Evolutionary conservation across 768 basidiomycete species (phyloP).

Genomic region (Chalciporus pseudorubinellus): DNA sequence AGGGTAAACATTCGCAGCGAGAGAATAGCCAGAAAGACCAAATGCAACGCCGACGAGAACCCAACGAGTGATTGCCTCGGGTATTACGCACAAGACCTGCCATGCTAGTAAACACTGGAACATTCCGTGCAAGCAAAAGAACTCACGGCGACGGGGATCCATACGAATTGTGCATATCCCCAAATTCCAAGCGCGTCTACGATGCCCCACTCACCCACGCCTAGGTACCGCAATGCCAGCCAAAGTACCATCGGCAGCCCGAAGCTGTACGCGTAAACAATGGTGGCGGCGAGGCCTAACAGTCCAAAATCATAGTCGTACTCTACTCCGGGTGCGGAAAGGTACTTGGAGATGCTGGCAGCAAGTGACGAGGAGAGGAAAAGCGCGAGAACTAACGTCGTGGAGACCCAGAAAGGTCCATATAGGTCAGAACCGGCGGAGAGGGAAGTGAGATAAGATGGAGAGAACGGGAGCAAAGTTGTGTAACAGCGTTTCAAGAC

Average conservation of each 20-base stretch:
- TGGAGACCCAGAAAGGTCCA: conserved; percentile 97
- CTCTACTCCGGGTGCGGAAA: conserved; percentile 54
- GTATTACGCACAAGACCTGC: conserved; percentile 83
- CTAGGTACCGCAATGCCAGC: conserved; percentile 80
- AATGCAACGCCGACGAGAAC: conserved; percentile 70
- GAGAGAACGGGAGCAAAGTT: conserved; percentile 71
- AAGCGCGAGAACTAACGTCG: conserved; percentile 88
- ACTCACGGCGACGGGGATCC: conserved; percentile 84
- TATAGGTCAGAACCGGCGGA: conserved; percentile 61
- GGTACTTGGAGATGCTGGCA: conserved; percentile 82
- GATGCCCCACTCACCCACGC: conserved; percentile 86
- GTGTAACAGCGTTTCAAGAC: conserved; percentile 74
- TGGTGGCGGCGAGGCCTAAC: conserved; percentile 74
- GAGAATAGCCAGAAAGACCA: conserved; percentile 82
- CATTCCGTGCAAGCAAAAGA: neutral
- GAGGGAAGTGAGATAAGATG: conserved; percentile 62
- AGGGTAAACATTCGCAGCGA: conserved; percentile 83
- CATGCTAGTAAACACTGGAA: neutral
- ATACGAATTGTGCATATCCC: conserved; percentile 81
- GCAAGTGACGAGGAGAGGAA: conserved; percentile 94
- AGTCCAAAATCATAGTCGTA: conserved; percentile 86
- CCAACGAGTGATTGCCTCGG: conserved; percentile 82
- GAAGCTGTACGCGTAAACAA: conserved; percentile 88
- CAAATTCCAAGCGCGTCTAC: conserved; percentile 79
- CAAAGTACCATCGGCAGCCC: conserved; percentile 81